phyloP scores from a whole-genome alignment of 1,139 yeast species.

The Geotrichum carabidarum region DNA sequence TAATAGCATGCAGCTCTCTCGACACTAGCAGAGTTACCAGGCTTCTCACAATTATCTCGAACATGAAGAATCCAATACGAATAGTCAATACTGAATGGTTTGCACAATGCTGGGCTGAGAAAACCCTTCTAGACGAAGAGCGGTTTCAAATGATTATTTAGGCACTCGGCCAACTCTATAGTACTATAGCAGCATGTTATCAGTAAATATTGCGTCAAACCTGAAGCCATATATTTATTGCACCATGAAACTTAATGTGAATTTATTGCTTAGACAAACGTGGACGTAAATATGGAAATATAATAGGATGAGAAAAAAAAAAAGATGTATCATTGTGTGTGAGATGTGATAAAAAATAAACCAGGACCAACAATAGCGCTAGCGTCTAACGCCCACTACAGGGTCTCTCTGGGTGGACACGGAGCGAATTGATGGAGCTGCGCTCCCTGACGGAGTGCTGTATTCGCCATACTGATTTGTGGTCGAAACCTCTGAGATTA shows the following conservation, averaged over 20 bases:
- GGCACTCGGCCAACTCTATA: background rate
- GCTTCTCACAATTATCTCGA: constrained; percentile 15
- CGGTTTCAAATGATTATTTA: background rate
- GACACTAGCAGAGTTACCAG: constrained; percentile 14
- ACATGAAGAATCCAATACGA: constrained; percentile 17
- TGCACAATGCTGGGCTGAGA: constrained; percentile 28
- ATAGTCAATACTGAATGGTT: constrained; percentile 31
- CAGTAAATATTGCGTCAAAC: background rate
- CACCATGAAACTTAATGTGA: background rate
- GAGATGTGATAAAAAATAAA: background rate
- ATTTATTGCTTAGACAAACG: background rate
- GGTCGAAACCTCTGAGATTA: constrained; percentile 8
- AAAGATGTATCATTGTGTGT: background rate
- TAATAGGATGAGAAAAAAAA: background rate
- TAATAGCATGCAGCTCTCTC: constrained; percentile 2
- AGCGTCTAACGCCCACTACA: background rate
- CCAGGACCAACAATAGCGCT: background rate
- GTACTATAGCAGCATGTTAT: background rate
- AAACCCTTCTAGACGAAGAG: constrained; percentile 26
- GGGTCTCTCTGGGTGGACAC: constrained; percentile 2
- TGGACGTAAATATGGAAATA: background rate
- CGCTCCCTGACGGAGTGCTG: constrained; percentile 3
- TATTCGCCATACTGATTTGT: constrained; percentile 8
- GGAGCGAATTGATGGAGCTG: constrained; percentile 12
- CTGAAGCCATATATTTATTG: background rate